Base-by-base conservation (phyloP, 148 eudicot genomes). In the Chenopodium quinoa region DNA sequence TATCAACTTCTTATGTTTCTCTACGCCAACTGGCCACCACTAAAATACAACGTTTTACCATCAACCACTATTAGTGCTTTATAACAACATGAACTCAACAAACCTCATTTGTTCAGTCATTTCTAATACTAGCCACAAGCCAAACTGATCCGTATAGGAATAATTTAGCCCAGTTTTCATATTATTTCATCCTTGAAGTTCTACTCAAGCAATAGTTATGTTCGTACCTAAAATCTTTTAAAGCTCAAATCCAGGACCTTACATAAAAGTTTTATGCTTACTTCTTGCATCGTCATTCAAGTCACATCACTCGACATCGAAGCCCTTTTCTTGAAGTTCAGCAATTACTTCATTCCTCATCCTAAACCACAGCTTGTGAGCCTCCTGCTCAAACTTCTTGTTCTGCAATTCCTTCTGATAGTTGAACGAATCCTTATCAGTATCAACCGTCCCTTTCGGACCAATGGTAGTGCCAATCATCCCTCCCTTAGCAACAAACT, bases 391-490 rank as follows among this genome's bases (percentile, higher is more conserved):
- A 46, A 93, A 83, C 86, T 95, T 95, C 90, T 95, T 90, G 79
- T 93, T 91, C 91, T 95, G 98, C 93, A 95, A 86, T 56, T 82
- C 90, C 81, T 92, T 91, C 91, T 92, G 96, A 88, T 84, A 93
- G 80, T 95, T 93, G 13, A 66, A 67, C 10, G 90, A 70, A 80
- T 92, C 94, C 76, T 88, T 90, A 74, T 95, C 97, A 12, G 82
- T 76, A 77, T 95, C 97, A 6, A 92, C 72, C 67, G 86, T 58
- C 52, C 98, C 98, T 88, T 91, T 93, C 1, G 98, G 96, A 8
- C 94, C 97, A 47, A 95, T 93, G 1, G 91, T 88, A 11, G 97
- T 95, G 7, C 98, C 98, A 77, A 95, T 95, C 98, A 95, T 95
- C 73, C 98, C 98, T 23, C 98, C 98, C 72, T 93, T 92, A 0